Percentiles rank a stretch among this genome's conserved stretches.
Conservation (phyloP, 2,329 filamentous ascomycete species). For the Lecanicillium sp. region DNA sequence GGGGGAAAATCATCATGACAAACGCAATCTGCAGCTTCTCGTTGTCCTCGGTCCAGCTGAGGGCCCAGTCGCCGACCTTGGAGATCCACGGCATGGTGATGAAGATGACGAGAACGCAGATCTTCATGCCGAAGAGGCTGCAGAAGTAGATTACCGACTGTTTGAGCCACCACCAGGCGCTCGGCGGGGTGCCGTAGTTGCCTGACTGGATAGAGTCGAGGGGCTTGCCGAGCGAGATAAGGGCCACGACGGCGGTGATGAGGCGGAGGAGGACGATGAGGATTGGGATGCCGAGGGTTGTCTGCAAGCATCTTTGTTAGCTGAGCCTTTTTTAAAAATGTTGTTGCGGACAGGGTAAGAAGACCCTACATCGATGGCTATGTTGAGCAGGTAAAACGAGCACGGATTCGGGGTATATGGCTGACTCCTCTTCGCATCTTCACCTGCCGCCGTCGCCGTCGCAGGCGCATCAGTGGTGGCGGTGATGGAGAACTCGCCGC, state of each 20-base stretch:
- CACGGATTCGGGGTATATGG: slow-evolving; percentile 70
- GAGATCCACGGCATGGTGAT: slow-evolving; percentile 85
- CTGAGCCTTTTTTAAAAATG: too few species aligned
- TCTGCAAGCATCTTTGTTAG: slow-evolving; percentile 60
- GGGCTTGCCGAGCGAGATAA: slow-evolving; percentile 73
- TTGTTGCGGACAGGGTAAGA: too few species aligned
- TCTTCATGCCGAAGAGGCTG: slow-evolving; percentile 91
- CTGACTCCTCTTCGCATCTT: slow-evolving; percentile 35
- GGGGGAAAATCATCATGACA: slow-evolving; percentile 96
- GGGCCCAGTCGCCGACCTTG: slow-evolving; percentile 88
- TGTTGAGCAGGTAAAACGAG: slow-evolving; percentile 89
- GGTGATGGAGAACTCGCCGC: slow-evolving; percentile 66
- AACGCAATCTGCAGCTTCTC: slow-evolving; percentile 88
- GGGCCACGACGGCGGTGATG: slow-evolving; percentile 61
- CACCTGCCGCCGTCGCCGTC: background rate
- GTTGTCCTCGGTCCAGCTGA: slow-evolving; percentile 94
- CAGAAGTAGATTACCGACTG: slow-evolving; percentile 95
- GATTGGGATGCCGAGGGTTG: slow-evolving; percentile 91
- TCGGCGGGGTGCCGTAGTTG: slow-evolving; percentile 81
- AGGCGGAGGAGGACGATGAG: slow-evolving; percentile 81
- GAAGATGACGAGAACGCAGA: slow-evolving; percentile 90
- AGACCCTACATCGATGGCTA: slow-evolving; percentile 93
- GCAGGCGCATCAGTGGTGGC: slow-evolving; percentile 1
- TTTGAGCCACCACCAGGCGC: slow-evolving; percentile 86
- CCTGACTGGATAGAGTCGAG: slow-evolving; percentile 86